Evolutionary conservation across 495 filamentous ascomycete genomes (phyloP).

Genomic region (Neurospora pannonica): DNA sequence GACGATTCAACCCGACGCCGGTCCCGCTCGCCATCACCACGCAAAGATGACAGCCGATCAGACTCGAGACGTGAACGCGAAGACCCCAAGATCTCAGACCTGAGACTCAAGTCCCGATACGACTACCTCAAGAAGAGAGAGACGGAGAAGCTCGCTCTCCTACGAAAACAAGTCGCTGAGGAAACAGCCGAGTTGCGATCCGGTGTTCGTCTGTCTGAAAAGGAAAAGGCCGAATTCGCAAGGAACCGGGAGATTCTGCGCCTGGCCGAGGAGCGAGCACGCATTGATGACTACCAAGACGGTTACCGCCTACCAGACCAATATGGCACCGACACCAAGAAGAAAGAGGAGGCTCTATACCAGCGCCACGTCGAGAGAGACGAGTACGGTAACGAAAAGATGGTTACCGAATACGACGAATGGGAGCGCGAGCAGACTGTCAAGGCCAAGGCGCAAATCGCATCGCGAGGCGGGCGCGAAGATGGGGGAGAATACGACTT

Average conservation of each 20-base stretch:
- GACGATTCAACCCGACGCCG: conserved; percentile 20
- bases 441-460: conserved; percentile 83
- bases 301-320: conserved; percentile 93
- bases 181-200: conserved; percentile 74
- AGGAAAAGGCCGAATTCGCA: conserved; percentile 83
- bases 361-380: conserved; percentile 85
- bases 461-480: conserved; percentile 53
- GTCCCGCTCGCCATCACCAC: conserved; percentile 10
- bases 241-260: conserved; percentile 80
- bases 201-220: conserved; percentile 62
- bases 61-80: conserved; percentile 6
- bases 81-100: conserved; percentile 55
- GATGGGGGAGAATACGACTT: conserved; percentile 89
- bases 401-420: conserved; percentile 89
- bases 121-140: conserved; percentile 92
- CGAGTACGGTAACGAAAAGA: conserved; percentile 79
- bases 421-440: conserved; percentile 89
- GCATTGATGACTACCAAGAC: conserved; percentile 86
- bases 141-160: conserved; percentile 67
- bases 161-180: conserved; percentile 87
- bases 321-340: conserved; percentile 83
- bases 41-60: neutral
- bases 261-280: conserved; percentile 77
- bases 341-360: conserved; percentile 85
- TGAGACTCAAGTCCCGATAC: conserved; percentile 76